A percentile compares a stretch with the other conserved stretches of the same genome.
These are phyloP conservation scores for Macrophomina tecta DNA, from an alignment of 2,329 filamentous ascomycete genomes.

Conservation along the genomic window DNA sequence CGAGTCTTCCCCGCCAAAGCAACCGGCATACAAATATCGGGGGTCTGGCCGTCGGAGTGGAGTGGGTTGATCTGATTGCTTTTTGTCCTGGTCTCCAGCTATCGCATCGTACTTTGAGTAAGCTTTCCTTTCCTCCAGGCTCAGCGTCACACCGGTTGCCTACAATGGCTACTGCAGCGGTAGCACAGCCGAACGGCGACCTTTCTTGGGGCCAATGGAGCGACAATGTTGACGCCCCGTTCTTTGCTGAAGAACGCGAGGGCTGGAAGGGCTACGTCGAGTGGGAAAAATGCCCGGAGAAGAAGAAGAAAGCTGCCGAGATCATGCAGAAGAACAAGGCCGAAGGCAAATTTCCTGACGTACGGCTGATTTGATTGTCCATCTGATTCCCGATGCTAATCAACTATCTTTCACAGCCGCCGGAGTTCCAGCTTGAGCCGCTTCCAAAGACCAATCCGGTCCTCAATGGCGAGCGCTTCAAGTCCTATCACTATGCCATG, in stretches of 20 bases:
- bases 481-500: constrained; percentile 53
- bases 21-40: no score
- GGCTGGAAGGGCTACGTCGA: constrained; percentile 67
- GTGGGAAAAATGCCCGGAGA: constrained; percentile 73
- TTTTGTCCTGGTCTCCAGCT: no score
- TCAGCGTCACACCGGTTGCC: neutral
- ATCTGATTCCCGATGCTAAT: neutral
- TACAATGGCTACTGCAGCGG: neutral
- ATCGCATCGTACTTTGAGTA: no score
- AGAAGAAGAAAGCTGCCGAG: constrained; percentile 64
- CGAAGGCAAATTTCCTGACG: constrained; percentile 37
- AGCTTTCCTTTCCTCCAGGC: neutral
- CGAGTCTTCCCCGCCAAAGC: no score
- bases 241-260: constrained; percentile 51
- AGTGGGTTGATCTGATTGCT: no score
- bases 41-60: no score
- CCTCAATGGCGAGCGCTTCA: constrained; percentile 54
- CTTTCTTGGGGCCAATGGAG: neutral
- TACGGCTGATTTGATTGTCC: no score
- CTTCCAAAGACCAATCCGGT: constrained; percentile 52
- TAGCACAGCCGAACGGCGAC: neutral
- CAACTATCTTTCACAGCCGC: constrained; percentile 36
- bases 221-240: neutral
- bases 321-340: constrained; percentile 60
- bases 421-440: constrained; percentile 52